Evolutionary conservation across 2,329 filamentous ascomycete species (phyloP).

Genomic region (Phialophora verrucosa): DNA sequence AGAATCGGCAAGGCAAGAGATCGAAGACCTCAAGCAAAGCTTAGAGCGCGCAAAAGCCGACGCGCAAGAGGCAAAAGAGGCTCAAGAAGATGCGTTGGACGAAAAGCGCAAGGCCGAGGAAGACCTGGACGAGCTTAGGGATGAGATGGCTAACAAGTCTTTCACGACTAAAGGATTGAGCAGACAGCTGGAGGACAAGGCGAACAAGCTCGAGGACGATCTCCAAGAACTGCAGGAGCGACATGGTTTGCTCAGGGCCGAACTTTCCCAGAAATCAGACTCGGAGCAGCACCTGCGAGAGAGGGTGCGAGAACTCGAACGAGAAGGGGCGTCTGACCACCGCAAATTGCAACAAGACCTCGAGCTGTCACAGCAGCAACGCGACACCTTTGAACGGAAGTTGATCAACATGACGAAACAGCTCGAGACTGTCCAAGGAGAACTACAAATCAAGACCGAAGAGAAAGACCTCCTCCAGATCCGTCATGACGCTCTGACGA

Average conservation of each 20-base stretch:
- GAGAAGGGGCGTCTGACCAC: slow-evolving; percentile 48
- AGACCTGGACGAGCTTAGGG: slow-evolving; percentile 68
- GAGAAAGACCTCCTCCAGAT: slow-evolving; percentile 73
- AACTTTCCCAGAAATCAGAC: slow-evolving; percentile 52
- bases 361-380: slow-evolving; percentile 51
- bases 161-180: slow-evolving; percentile 75
- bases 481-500: slow-evolving; percentile 69
- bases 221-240: slow-evolving; percentile 60
- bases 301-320: slow-evolving; percentile 51
- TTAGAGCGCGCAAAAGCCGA: slow-evolving; percentile 48
- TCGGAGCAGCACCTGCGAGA: slow-evolving; percentile 48
- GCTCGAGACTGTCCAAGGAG: slow-evolving; percentile 61
- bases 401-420: slow-evolving; percentile 51
- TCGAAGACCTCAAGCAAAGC: slow-evolving; percentile 51
- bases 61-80: slow-evolving; percentile 51
- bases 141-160: slow-evolving; percentile 80
- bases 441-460: slow-evolving; percentile 62
- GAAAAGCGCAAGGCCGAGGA: slow-evolving; percentile 58
- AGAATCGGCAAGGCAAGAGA: slow-evolving; percentile 51
- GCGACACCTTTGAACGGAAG: slow-evolving; percentile 54
- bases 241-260: slow-evolving; percentile 50
- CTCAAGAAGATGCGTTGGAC: slow-evolving; percentile 57
- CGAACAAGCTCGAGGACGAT: slow-evolving; percentile 69
- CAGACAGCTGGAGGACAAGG: slow-evolving; percentile 75
- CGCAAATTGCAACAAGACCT: slow-evolving; percentile 52